Percentiles rank a stretch among this genome's conserved stretches.
Conservation (phyloP, 139 green algal genomes). For the Penium margaritaceum region DNA sequence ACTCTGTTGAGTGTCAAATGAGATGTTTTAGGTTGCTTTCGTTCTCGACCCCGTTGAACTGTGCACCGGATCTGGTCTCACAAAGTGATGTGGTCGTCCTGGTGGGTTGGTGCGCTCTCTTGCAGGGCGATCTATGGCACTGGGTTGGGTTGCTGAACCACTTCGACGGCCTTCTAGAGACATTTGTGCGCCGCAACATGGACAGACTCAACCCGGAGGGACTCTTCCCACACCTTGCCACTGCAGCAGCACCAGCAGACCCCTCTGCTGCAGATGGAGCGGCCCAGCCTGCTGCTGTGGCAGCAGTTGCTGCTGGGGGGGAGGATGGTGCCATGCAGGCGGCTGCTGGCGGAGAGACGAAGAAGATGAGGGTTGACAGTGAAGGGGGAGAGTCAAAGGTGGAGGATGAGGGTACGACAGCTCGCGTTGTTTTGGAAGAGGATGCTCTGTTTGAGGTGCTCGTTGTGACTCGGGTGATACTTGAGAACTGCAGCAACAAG, state of each 20-base stretch:
- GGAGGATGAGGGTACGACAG: too few species aligned
- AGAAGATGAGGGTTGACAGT: too few species aligned
- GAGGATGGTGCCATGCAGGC: too few species aligned
- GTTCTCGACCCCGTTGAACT: not conserved
- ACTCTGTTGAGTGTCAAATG: too few species aligned
- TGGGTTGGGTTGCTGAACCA: conserved; percentile 79
- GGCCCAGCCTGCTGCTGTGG: not conserved
- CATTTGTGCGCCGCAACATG: conserved; percentile 50
- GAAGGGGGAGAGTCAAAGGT: too few species aligned
- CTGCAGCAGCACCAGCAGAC: too few species aligned
- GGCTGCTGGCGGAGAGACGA: too few species aligned
- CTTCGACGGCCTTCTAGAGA: conserved; percentile 74
- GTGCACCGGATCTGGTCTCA: not conserved
- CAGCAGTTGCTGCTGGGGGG: conserved; percentile 63
- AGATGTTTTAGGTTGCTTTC: not conserved
- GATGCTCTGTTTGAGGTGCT: conserved; percentile 61
- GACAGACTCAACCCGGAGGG: too few species aligned
- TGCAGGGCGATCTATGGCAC: conserved; percentile 81
- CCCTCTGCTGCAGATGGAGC: conserved; percentile 60
- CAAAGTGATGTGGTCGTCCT: not conserved
- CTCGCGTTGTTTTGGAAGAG: too few species aligned
- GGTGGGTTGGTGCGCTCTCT: not conserved
- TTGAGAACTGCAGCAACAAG: conserved; percentile 88
- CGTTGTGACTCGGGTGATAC: conserved; percentile 59
- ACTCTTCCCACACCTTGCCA: too few species aligned